Conservation (phyloP, 148 eudicot species). For the Vaccinium vitisidaea region DNA sequence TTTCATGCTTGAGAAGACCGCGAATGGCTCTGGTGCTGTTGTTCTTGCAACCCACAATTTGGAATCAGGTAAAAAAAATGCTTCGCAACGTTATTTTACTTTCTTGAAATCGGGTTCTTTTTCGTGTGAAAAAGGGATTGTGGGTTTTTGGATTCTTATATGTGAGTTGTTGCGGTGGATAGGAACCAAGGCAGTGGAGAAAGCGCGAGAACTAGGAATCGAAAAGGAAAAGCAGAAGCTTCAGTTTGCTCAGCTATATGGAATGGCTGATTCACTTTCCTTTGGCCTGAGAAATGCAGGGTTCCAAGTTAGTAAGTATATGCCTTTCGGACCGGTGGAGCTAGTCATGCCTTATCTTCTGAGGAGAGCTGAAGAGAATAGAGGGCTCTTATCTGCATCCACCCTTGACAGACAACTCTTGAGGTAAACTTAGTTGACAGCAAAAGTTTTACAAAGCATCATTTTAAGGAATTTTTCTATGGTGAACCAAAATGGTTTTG, state of each 20-base stretch:
- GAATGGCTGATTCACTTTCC: slow-evolving; percentile 81
- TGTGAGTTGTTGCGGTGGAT: background rate
- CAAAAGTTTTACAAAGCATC: too few species aligned
- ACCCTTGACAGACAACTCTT: slow-evolving; percentile 66
- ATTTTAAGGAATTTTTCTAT: too few species aligned
- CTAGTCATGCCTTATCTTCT: slow-evolving; percentile 79
- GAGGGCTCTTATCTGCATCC: slow-evolving; percentile 70
- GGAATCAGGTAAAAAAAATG: slow-evolving; percentile 57
- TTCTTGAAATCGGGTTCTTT: background rate
- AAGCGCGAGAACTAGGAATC: slow-evolving; percentile 59
- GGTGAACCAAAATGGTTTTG: too few species aligned
- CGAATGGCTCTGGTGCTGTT: slow-evolving; percentile 50
- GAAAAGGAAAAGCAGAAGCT: slow-evolving; percentile 46
- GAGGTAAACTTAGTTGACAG: slow-evolving; percentile 40
- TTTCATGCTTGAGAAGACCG: slow-evolving; percentile 68
- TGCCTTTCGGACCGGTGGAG: slow-evolving; percentile 83
- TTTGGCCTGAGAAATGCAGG: slow-evolving; percentile 81
- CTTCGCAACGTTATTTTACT: background rate
- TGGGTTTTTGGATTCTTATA: background rate
- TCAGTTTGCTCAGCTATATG: slow-evolving; percentile 86
- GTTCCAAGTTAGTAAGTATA: slow-evolving; percentile 85
- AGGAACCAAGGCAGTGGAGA: slow-evolving; percentile 66
- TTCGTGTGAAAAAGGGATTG: background rate
- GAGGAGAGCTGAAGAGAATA: slow-evolving; percentile 87
- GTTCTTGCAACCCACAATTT: slow-evolving; percentile 95